A percentile compares a stretch with the other conserved stretches of the same genome.
Conservation (phyloP, 108 stramenopile species). For the Discostella pseudostelligera region DNA sequence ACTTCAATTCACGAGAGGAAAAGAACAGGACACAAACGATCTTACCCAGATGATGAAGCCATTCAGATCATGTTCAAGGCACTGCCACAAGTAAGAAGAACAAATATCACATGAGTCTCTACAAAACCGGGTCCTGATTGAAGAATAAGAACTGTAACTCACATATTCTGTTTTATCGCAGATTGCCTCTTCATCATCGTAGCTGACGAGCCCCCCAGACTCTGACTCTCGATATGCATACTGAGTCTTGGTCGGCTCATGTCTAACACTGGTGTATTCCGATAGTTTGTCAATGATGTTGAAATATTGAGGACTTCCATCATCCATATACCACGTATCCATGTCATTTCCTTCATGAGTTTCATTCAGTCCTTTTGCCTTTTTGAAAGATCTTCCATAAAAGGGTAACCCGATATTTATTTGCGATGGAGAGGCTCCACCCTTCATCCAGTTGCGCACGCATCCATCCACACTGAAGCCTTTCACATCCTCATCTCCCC, state of each 20-base stretch:
- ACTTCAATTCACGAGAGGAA: neutral
- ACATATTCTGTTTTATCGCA: constrained; percentile 11
- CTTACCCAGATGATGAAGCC: constrained; percentile 4
- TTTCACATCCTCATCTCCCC: constrained; percentile 21
- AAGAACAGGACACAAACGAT: neutral
- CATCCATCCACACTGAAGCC: constrained; percentile 41
- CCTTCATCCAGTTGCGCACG: constrained; percentile 29
- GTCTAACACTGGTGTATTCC: constrained; percentile 2
- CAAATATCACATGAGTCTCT: neutral
- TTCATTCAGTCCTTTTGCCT: constrained; percentile 41
- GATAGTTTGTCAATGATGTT: constrained; percentile 21
- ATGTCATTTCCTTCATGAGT: constrained; percentile 33
- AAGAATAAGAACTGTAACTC: neutral
- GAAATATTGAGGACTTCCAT: constrained; percentile 34
- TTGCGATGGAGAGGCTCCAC: constrained; percentile 22
- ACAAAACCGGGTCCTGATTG: neutral
- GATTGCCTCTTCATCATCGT: constrained; percentile 6
- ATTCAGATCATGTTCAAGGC: constrained; percentile 1
- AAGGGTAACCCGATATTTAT: constrained; percentile 41
- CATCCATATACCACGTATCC: constrained; percentile 37
- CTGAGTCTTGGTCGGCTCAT: constrained; percentile 30
- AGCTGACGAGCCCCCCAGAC: constrained; percentile 1
- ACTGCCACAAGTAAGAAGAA: neutral
- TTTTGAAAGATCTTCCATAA: constrained; percentile 35
- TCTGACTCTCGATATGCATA: constrained; percentile 15